phyloP scores from a whole-genome alignment of 2,329 filamentous ascomycete species.

The Magnaporthiopsis rhizophila region DNA sequence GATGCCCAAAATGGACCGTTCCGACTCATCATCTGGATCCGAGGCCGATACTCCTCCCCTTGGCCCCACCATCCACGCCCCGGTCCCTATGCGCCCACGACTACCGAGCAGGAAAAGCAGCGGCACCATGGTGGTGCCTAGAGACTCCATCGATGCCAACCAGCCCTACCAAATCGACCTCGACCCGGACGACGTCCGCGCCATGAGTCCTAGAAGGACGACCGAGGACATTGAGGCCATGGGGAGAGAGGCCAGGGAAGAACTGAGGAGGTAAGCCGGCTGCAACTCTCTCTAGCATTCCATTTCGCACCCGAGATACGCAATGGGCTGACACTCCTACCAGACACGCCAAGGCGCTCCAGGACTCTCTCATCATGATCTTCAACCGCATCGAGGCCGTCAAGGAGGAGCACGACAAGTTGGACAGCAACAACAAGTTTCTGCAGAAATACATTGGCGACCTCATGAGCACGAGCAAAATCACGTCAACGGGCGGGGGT shows the following conservation, averaged over 20 bases:
- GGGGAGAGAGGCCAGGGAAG: conserved; percentile 69
- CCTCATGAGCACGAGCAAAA: conserved; percentile 79
- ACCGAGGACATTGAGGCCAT: conserved; percentile 86
- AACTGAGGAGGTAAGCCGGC: conserved; percentile 45
- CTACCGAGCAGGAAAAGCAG: conserved; percentile 70
- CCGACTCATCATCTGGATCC: conserved; percentile 26
- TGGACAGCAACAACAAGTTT: conserved; percentile 95
- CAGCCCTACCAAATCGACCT: conserved; percentile 68
- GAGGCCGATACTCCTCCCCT: conserved; percentile 17
- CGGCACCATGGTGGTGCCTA: conserved; percentile 73
- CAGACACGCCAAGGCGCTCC: conserved; percentile 81
- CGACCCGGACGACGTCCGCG: conserved; percentile 79
- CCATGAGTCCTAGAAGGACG: conserved; percentile 89
- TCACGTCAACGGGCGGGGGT: conserved; percentile 46
- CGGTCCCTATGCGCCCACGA: conserved; percentile 52
- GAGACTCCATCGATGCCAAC: conserved; percentile 61
- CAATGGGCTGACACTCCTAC: not conserved
- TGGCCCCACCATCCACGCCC: conserved; percentile 33
- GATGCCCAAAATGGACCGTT: conserved; percentile 19
- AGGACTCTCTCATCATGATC: conserved; percentile 81
- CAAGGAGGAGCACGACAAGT: conserved; percentile 88
- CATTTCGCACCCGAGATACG: conserved; percentile 1
- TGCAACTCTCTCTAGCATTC: conserved; percentile 5
- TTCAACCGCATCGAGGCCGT: conserved; percentile 93
- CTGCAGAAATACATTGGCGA: conserved; percentile 97